A percentile compares a stretch with the other conserved stretches of the same genome.
Conservation (phyloP, 495 filamentous ascomycete species). For the Penicillium samsonianum region DNA sequence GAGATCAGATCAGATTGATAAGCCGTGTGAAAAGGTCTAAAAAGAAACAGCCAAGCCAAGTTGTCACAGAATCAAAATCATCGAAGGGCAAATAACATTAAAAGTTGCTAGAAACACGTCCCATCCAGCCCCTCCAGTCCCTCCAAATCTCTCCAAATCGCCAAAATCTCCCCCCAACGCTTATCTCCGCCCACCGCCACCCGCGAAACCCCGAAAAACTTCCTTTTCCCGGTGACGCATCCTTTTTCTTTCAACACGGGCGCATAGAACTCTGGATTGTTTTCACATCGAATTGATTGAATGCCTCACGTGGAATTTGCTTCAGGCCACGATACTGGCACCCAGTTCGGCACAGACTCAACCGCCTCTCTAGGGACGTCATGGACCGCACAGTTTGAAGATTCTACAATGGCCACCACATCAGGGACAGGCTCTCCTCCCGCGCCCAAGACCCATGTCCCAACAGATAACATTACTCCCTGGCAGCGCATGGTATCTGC, state of each 20-base stretch:
- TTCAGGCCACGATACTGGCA: constrained; percentile 13
- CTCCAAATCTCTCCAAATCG: not conserved
- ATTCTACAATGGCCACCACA: constrained; percentile 39
- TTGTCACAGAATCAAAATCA: constrained; percentile 19
- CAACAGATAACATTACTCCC: constrained; percentile 63
- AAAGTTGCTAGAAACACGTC: not conserved
- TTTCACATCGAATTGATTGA: constrained; percentile 10
- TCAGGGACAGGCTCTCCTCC: constrained; percentile 32
- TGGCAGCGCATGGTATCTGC: constrained; percentile 93
- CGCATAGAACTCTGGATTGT: not conserved
- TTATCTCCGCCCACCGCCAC: constrained; percentile 37
- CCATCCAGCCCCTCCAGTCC: not conserved
- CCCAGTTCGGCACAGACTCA: constrained; percentile 17
- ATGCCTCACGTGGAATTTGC: constrained; percentile 24
- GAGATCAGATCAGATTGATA: constrained; percentile 38
- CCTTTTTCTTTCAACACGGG: not conserved
- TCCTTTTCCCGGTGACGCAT: constrained; percentile 27
- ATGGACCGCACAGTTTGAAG: constrained; percentile 40
- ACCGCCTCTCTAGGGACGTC: constrained; percentile 30
- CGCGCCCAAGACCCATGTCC: constrained; percentile 18
- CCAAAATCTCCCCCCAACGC: constrained; percentile 6
- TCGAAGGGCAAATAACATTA: constrained; percentile 8
- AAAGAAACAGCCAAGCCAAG: not conserved
- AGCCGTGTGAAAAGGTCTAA: constrained; percentile 22
- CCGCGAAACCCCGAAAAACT: constrained; percentile 36